These are phyloP conservation scores for Suhomyces maxii DNA, from an alignment of 1,139 yeast genomes.

Conservation along the genomic window DNA sequence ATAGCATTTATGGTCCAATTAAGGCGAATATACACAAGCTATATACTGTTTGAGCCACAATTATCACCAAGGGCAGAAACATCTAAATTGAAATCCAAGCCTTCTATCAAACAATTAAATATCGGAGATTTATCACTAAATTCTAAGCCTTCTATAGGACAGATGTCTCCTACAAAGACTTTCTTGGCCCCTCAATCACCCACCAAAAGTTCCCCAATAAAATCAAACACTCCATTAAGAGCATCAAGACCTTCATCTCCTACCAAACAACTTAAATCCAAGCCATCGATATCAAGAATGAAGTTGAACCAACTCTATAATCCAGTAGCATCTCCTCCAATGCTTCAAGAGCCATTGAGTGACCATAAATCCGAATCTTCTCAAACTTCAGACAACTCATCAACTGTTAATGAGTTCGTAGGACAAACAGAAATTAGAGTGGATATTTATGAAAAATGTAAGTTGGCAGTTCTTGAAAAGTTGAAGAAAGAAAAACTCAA, in stretches of 20 bases:
- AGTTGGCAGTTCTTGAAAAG: conserved; percentile 26
- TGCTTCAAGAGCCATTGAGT: conserved; percentile 6
- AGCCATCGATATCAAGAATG: conserved; percentile 27
- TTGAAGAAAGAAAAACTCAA: conserved; percentile 20
- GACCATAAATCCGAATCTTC: conserved; percentile 9
- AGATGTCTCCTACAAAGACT: background rate
- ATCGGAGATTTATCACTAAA: conserved; percentile 1
- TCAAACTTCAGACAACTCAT: conserved; percentile 3
- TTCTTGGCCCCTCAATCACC: conserved; percentile 1
- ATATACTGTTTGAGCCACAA: conserved; percentile 16
- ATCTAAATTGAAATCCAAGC: conserved; percentile 6
- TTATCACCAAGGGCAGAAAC: background rate
- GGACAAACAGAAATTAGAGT: conserved; percentile 6
- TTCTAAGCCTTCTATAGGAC: conserved; percentile 1
- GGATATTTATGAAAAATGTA: conserved; percentile 31
- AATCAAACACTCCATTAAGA: conserved; percentile 16
- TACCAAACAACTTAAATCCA: conserved; percentile 14
- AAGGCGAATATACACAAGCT: conserved; percentile 51
- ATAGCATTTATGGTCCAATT: conserved; percentile 63
- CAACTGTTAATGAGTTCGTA: background rate
- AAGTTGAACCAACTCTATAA: conserved; percentile 27
- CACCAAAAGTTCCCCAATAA: conserved; percentile 19
- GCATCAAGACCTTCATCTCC: conserved; percentile 7
- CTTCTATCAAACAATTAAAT: conserved; percentile 5
- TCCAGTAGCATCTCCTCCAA: conserved; percentile 24